Percentiles rank a stretch among this genome's conserved stretches.
phyloP scores from a whole-genome alignment of 495 filamentous ascomycete species.

The Aspergillus haitiensis region DNA sequence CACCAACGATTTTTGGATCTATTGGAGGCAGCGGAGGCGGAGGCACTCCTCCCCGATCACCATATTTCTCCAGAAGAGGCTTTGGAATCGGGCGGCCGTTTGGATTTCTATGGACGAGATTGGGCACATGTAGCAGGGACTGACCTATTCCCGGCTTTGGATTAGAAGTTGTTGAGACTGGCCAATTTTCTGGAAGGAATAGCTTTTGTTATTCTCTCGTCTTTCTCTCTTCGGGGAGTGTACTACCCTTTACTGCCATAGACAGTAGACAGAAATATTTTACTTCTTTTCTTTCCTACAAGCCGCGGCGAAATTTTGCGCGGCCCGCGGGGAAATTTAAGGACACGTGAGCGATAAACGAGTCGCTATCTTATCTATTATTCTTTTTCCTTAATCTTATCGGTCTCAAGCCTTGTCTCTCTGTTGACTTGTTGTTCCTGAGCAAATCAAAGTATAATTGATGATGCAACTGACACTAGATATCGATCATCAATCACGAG shows the following conservation, averaged over 20 bases:
- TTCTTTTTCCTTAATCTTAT: too few relatives aligned
- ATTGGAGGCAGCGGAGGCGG: conserved; percentile 4
- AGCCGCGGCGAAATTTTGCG: background rate
- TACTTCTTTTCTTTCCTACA: background rate
- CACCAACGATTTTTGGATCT: conserved; percentile 7
- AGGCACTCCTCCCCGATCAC: background rate
- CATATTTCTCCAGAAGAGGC: conserved; percentile 2
- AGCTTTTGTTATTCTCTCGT: too few relatives aligned
- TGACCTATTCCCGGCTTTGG: conserved; percentile 8
- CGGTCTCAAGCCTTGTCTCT: background rate
- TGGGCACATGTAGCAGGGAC: background rate
- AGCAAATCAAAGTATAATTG: background rate
- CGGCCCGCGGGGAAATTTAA: background rate
- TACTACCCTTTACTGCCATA: too few relatives aligned
- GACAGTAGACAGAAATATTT: too few relatives aligned
- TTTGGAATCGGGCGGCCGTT: background rate
- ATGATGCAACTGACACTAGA: background rate
- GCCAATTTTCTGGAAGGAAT: too few relatives aligned
- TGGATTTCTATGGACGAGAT: conserved; percentile 10
- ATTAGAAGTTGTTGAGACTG: too few relatives aligned
- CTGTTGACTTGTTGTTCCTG: background rate
- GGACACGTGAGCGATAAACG: too few relatives aligned
- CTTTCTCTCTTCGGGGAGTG: too few relatives aligned
- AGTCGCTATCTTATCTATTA: too few relatives aligned
- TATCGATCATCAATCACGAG: background rate